Percentiles rank a stretch among this genome's conserved stretches.
Conservation (phyloP, 352 stramenopile genomes). For the Phytophthora syringae region DNA sequence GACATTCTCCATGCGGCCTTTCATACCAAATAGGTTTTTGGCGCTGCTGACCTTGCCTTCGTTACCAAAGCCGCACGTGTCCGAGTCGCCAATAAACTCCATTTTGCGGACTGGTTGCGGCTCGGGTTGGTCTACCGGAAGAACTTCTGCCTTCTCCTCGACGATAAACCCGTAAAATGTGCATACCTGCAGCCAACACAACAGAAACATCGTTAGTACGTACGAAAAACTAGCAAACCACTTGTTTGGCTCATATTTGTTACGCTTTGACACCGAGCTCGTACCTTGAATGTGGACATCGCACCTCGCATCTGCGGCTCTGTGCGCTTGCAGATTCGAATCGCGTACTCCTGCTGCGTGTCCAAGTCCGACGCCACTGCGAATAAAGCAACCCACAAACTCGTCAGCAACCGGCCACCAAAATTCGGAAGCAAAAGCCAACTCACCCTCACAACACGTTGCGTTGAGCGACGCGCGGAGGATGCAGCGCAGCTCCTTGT, state of each 20-base stretch:
- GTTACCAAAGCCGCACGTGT: slow-evolving; percentile 88
- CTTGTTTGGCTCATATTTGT: too few relatives aligned
- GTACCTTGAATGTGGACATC: slow-evolving; percentile 88
- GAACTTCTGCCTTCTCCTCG: slow-evolving; percentile 64
- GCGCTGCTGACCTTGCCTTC: slow-evolving; percentile 76
- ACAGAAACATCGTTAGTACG: background rate
- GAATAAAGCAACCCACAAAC: too few relatives aligned
- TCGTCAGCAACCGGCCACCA: background rate
- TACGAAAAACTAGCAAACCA: background rate
- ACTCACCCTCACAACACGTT: slow-evolving; percentile 81
- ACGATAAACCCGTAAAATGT: slow-evolving; percentile 91
- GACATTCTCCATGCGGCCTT: slow-evolving; percentile 89
- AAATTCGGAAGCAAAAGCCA: background rate
- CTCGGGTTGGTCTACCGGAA: slow-evolving; percentile 52
- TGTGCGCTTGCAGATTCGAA: slow-evolving; percentile 83
- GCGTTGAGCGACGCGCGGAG: slow-evolving; percentile 77
- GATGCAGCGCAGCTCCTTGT: slow-evolving; percentile 74
- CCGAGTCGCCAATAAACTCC: slow-evolving; percentile 87
- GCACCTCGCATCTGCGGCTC: slow-evolving; percentile 86
- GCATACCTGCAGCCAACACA: slow-evolving; percentile 57
- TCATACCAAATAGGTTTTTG: slow-evolving; percentile 86
- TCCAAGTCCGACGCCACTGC: slow-evolving; percentile 73
- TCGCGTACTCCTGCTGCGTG: slow-evolving; percentile 55
- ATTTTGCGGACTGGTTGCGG: slow-evolving; percentile 61
- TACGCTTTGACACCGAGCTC: background rate